These are phyloP conservation scores for Blastomyces silverae DNA, from an alignment of 2,329 filamentous ascomycete genomes.

Conservation along the genomic window DNA sequence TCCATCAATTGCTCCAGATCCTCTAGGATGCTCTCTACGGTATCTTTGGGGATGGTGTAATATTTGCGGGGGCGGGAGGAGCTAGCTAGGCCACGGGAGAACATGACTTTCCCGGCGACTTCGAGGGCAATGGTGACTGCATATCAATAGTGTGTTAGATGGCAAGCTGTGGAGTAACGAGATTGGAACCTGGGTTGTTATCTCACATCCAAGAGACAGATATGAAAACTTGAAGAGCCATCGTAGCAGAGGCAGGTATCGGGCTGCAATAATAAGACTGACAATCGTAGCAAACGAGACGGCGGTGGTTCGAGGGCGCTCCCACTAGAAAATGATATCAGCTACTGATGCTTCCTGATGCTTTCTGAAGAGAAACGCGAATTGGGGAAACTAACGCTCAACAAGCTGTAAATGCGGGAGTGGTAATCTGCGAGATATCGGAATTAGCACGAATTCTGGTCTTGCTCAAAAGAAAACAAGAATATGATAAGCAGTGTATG, in stretches of 20 bases:
- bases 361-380: background rate
- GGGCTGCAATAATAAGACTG: constrained; percentile 55
- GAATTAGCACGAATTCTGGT: background rate
- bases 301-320: constrained; percentile 58
- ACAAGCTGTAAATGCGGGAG: constrained; percentile 58
- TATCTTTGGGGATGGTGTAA: constrained; percentile 59
- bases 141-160: constrained; percentile 16
- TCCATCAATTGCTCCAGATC: constrained; percentile 60
- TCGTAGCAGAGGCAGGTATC: constrained; percentile 57
- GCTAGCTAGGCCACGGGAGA: constrained; percentile 54
- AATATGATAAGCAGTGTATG: background rate
- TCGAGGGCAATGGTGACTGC: constrained; percentile 53
- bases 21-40: constrained; percentile 54
- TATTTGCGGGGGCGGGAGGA: constrained; percentile 58
- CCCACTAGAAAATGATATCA: constrained; percentile 44
- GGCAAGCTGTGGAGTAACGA: background rate
- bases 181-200: constrained; percentile 1
- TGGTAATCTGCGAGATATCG: constrained; percentile 50
- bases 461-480: too few relatives aligned
- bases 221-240: constrained; percentile 57
- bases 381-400: constrained; percentile 47
- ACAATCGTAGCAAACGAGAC: constrained; percentile 53
- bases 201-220: constrained; percentile 52
- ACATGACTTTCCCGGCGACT: constrained; percentile 48
- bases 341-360: constrained; percentile 3